Percentiles rank a stretch among this genome's conserved stretches.
These are phyloP conservation scores for Metschnikowia colocasiae DNA, from an alignment of 805 yeast species.

Conservation along the genomic window DNA sequence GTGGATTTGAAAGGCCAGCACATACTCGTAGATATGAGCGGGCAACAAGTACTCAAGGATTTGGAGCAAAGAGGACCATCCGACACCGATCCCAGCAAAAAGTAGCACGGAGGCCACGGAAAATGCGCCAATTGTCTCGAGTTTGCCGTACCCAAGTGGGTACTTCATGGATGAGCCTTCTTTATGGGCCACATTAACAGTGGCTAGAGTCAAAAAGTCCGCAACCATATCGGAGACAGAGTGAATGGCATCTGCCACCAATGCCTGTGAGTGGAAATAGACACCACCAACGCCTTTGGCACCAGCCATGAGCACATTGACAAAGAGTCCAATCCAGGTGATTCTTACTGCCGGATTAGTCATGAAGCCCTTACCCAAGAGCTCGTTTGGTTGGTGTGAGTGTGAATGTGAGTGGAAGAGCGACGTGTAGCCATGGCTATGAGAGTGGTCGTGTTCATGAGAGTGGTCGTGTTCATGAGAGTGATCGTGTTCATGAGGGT, in stretches of 20 bases:
- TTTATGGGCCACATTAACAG: constrained; percentile 72
- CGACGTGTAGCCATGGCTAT: constrained; percentile 21
- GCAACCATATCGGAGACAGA: constrained; percentile 87
- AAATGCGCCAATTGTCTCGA: constrained; percentile 88
- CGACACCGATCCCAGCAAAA: constrained; percentile 87
- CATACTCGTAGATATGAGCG: constrained; percentile 51
- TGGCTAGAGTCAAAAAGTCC: constrained; percentile 82
- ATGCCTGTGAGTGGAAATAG: constrained; percentile 89
- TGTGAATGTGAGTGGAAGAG: constrained; percentile 26
- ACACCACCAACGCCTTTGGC: constrained; percentile 89
- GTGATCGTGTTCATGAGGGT: neutral
- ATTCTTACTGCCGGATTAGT: constrained; percentile 84
- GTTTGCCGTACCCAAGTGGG: constrained; percentile 89
- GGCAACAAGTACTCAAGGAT: constrained; percentile 68
- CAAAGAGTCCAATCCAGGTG: constrained; percentile 85
- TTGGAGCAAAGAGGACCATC: constrained; percentile 74
- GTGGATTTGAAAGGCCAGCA: constrained; percentile 48
- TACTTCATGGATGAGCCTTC: constrained; percentile 54
- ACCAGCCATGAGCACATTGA: constrained; percentile 80
- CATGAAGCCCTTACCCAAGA: constrained; percentile 27
- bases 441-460: constrained; percentile 9
- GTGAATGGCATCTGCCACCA: constrained; percentile 92
- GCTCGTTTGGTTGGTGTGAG: constrained; percentile 41
- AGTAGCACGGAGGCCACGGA: constrained; percentile 81
- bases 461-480: constrained; percentile 2